Base-by-base conservation (phyloP, 768 basidiomycete species). In the Tylopilus vinaceipallidus region DNA sequence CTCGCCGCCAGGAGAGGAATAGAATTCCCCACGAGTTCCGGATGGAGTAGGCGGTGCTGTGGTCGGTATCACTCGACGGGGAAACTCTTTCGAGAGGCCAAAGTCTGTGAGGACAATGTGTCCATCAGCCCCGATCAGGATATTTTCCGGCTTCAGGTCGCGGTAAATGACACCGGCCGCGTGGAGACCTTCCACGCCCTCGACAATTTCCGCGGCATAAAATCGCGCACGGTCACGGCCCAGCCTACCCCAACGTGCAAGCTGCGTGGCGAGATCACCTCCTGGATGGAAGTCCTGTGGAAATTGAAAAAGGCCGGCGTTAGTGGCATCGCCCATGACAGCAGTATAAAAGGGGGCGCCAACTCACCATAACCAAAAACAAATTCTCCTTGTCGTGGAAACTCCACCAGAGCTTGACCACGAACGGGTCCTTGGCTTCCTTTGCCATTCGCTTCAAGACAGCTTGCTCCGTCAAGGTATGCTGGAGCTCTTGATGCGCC, bases 31-130 rank as follows among this genome's bases (percentile, higher is more conserved):
- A 10, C 73, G 71, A 6, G 66, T 68, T 16, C 76, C 80, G 4
- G 75, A 74, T 3, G 84, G 82, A 8, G 86, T 83, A 0, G 84
- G 69, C 0, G 86, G 79, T 11, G 79, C 74, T 6, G 79, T 81
- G 36, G 63, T 65, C 22, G 77, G 60, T 32, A 63, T 55, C 16
- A 66, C 63, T 17, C 76, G 74, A 23, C 84, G 79, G 12, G 89
- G 83, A 64, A 95, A 95, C 71, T 93, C 91, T 60, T 93, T 95
- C 26, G 91, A 93, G 17, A 93, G 76, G 22, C 97, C 97, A 63
- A 99, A 99, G 73, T 98, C 97, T 22, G 95, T 98, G 30, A 99
- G 77, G 35, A 98, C 92, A 55, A 98, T 93, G 66, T 99, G 97
- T 1, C 97, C 97, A 58, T 94, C 89, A 2, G 82, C 81, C 42